These are phyloP conservation scores for Arachnopeziza araneosa DNA, from an alignment of 2,329 filamentous ascomycete species.

Conservation along the genomic window DNA sequence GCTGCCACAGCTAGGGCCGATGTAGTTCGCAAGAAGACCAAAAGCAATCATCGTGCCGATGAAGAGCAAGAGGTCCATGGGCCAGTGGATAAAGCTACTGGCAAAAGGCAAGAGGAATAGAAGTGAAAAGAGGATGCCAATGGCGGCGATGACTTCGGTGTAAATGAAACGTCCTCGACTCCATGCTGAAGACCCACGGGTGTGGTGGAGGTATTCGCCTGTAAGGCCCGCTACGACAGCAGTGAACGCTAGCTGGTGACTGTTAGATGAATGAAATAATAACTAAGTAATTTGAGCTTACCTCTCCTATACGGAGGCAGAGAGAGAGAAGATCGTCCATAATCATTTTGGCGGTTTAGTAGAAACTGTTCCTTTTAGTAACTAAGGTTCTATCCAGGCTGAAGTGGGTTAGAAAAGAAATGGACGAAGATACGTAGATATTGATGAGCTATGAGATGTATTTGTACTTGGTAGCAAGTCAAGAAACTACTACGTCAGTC, in stretches of 20 bases:
- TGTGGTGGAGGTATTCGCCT: conserved; percentile 55
- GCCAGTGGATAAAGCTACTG: conserved; percentile 62
- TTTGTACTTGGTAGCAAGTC: not conserved
- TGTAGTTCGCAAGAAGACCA: conserved; percentile 42
- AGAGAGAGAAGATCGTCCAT: conserved; percentile 18
- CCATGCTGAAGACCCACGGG: conserved; percentile 42
- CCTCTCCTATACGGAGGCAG: conserved; percentile 25
- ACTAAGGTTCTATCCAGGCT: too few relatives aligned
- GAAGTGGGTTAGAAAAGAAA: too few relatives aligned
- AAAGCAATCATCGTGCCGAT: conserved; percentile 54
- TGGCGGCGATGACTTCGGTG: conserved; percentile 62
- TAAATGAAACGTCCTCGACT: conserved; percentile 66
- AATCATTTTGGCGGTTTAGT: conserved; percentile 13
- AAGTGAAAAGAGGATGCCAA: conserved; percentile 64
- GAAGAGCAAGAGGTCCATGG: conserved; percentile 63
- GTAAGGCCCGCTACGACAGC: conserved; percentile 66
- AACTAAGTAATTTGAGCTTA: conserved; percentile 4
- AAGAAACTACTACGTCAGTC: not conserved
- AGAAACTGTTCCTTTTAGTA: too few relatives aligned
- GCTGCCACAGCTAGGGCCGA: conserved; percentile 78
- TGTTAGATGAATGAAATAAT: conserved; percentile 8
- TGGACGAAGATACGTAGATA: too few relatives aligned
- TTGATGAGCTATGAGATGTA: not conserved
- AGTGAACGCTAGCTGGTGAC: conserved; percentile 61
- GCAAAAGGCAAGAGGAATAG: conserved; percentile 70